A percentile compares a stretch with the other conserved stretches of the same genome.
These are phyloP conservation scores for Meripilus lineatus DNA, from an alignment of 1,284 basidiomycete species.

Conservation along the genomic window DNA sequence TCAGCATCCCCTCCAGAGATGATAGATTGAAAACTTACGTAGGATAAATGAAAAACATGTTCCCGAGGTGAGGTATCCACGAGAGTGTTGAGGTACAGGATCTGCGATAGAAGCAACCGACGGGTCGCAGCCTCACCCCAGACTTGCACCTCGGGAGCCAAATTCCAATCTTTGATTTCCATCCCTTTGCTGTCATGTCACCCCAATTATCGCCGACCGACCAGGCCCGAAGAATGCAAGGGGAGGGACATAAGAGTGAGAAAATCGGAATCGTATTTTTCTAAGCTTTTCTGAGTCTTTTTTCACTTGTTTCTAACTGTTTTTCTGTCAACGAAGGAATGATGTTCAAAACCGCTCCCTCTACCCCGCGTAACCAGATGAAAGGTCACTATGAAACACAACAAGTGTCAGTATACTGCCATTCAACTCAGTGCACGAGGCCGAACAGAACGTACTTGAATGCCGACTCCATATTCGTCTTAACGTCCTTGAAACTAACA, in stretches of 20 bases:
- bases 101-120: not conserved
- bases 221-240: not conserved
- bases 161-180: too few relatives aligned
- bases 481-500: constrained; percentile 92
- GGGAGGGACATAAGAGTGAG: constrained; percentile 2
- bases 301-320: constrained; percentile 51
- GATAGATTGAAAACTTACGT: too few relatives aligned
- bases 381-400: constrained; percentile 20
- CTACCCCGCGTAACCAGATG: constrained; percentile 13
- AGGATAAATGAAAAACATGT: too few relatives aligned
- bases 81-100: too few relatives aligned
- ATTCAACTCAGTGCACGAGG: not conserved
- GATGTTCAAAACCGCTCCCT: not conserved
- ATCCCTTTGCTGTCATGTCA: too few relatives aligned
- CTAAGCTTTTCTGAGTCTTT: constrained; percentile 54
- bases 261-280: constrained; percentile 26
- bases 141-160: not conserved
- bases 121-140: not conserved
- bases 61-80: too few relatives aligned
- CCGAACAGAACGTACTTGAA: constrained; percentile 45
- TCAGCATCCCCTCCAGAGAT: too few relatives aligned
- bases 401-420: constrained; percentile 2
- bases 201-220: too few relatives aligned
- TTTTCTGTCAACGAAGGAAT: constrained; percentile 23
- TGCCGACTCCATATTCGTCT: constrained; percentile 78